Evolutionary conservation across 2,329 filamentous ascomycete genomes (phyloP).

Genomic region (Aotearoamyces nothofagi): DNA sequence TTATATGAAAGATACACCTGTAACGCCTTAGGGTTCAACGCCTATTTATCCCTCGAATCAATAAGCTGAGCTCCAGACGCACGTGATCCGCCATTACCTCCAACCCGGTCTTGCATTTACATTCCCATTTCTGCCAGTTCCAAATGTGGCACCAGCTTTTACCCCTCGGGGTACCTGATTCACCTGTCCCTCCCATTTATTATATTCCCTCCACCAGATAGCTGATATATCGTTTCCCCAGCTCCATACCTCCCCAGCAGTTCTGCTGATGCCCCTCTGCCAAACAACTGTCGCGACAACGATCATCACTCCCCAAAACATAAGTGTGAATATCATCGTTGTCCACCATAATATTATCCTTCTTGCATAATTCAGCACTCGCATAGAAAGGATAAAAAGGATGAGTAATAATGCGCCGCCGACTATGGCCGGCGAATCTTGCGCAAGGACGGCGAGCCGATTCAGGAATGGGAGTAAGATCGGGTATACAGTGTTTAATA

Average conservation of each 20-base stretch:
- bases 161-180: too few species aligned
- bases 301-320: constrained; percentile 47
- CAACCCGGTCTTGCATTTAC: too few species aligned
- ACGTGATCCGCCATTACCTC: too few species aligned
- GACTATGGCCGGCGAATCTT: constrained; percentile 20
- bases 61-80: too few species aligned
- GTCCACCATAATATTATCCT: constrained; percentile 67
- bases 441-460: constrained; percentile 5
- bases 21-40: too few species aligned
- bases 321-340: constrained; percentile 42
- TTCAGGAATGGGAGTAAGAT: constrained; percentile 10
- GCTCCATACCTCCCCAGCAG: constrained; percentile 40
- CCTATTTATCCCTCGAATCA: too few species aligned
- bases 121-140: too few species aligned
- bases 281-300: constrained; percentile 40
- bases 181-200: constrained; percentile 32
- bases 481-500: constrained; percentile 6
- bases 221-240: constrained; percentile 33
- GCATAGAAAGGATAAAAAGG: constrained; percentile 46
- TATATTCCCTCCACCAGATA: constrained; percentile 42
- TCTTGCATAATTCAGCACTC: constrained; percentile 53
- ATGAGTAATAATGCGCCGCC: constrained; percentile 40
- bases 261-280: constrained; percentile 50
- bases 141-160: too few species aligned
- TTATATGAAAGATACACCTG: too few species aligned